A percentile compares a stretch with the other conserved stretches of the same genome.
These are phyloP conservation scores for Parsonsia alboflavescens DNA, from an alignment of 257 asterid genomes.

Conservation along the genomic window DNA sequence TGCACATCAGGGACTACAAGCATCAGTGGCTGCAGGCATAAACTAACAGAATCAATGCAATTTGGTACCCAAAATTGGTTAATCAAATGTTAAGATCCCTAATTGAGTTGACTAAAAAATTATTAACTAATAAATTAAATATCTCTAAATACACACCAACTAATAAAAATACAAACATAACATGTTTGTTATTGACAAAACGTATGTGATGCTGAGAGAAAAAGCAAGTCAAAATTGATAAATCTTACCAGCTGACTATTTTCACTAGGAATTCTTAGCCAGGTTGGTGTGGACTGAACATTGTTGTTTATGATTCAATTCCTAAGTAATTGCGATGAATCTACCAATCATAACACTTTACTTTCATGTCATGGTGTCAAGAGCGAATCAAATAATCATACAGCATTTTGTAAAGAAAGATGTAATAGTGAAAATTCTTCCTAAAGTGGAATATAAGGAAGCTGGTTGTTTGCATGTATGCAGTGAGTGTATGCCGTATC, in stretches of 20 bases:
- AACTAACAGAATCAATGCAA: slow-evolving; percentile 19
- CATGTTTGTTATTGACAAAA: not conserved
- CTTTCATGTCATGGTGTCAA: not conserved
- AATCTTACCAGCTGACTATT: not conserved
- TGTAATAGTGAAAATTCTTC: not conserved
- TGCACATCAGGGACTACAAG: slow-evolving; percentile 95
- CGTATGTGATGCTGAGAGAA: not conserved
- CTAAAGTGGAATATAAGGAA: not conserved
- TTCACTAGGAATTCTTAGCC: not conserved
- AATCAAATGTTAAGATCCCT: not conserved
- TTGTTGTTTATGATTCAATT: not conserved
- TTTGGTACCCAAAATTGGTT: not conserved
- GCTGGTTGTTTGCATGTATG: not conserved
- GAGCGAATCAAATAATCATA: not conserved
- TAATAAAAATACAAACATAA: not conserved
- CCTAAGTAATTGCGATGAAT: not conserved
- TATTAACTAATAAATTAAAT: not conserved
- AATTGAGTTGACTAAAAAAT: not conserved
- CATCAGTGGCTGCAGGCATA: slow-evolving; percentile 82
- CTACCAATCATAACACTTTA: not conserved
- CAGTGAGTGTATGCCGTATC: too few species aligned
- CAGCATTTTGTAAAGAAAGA: not conserved
- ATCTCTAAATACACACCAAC: not conserved
- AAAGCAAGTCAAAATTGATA: not conserved
- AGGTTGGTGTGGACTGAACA: not conserved